Percentiles rank a stretch among this genome's conserved stretches.
These are phyloP conservation scores for Penicillium mononematosum DNA, from an alignment of 495 filamentous ascomycete genomes.

Conservation along the genomic window DNA sequence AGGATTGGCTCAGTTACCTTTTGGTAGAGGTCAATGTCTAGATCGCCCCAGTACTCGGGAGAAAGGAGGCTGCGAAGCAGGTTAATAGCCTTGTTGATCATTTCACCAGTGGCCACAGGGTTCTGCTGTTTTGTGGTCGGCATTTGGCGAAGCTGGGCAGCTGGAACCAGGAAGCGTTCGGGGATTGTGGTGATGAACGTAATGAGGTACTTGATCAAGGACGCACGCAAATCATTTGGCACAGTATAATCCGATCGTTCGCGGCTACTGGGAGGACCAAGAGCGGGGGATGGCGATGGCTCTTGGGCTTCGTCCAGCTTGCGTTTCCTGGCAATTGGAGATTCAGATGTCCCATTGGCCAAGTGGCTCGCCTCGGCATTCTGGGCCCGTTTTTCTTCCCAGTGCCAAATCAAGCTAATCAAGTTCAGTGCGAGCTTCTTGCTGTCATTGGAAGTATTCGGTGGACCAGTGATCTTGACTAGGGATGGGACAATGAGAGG, in stretches of 20 bases:
- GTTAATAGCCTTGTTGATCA: constrained; percentile 77
- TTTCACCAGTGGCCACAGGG: constrained; percentile 61
- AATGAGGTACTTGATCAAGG: constrained; percentile 89
- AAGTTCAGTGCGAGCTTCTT: constrained; percentile 90
- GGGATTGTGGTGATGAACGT: constrained; percentile 89
- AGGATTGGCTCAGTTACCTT: constrained; percentile 84
- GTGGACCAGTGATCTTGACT: constrained; percentile 79
- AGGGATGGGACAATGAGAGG: constrained; percentile 85
- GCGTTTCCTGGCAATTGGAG: constrained; percentile 72
- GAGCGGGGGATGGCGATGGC: constrained; percentile 37
- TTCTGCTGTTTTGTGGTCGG: constrained; percentile 44
- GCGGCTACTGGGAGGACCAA: constrained; percentile 48
- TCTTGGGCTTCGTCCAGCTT: constrained; percentile 60
- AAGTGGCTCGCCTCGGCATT: constrained; percentile 39
- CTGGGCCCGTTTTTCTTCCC: constrained; percentile 80
- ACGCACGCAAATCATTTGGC: constrained; percentile 60
- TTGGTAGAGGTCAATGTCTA: constrained; percentile 87
- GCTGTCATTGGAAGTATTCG: constrained; percentile 86
- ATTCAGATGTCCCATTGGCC: constrained; percentile 56
- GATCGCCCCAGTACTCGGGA: constrained; percentile 85
- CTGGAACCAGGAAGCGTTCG: constrained; percentile 74
- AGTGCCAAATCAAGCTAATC: constrained; percentile 84
- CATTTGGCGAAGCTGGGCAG: constrained; percentile 61
- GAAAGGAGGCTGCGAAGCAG: constrained; percentile 86
- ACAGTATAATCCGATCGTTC: constrained; percentile 70